Conservation (phyloP, 441 rosid genomes). For the Cnidoscolus chayamansa region DNA sequence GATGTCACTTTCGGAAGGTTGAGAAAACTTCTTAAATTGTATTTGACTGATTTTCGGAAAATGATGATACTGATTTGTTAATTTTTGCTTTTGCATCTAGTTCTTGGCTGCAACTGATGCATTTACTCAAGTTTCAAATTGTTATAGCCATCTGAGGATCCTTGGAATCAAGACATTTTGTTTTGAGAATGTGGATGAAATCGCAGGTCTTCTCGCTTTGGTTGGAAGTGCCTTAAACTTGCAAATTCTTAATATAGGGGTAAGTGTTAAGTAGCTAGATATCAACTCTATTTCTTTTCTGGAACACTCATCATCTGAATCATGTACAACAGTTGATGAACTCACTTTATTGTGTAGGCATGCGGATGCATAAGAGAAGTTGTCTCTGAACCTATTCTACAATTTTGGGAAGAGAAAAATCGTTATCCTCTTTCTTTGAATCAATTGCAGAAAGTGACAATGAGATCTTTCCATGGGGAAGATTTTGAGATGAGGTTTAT, state of each 20-base stretch:
- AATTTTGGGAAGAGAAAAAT: constrained; percentile 24
- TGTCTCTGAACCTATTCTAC: constrained; percentile 3
- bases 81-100: not conserved
- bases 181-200: constrained; percentile 17
- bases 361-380: constrained; percentile 9
- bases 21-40: not conserved
- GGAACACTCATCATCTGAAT: not conserved
- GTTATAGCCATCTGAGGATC: constrained; percentile 7
- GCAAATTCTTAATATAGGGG: constrained; percentile 14
- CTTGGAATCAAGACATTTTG: constrained; percentile 18
- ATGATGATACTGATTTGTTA: not conserved
- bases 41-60: not conserved
- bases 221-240: constrained; percentile 14
- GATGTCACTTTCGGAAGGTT: constrained; percentile 23
- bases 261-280: constrained; percentile 4
- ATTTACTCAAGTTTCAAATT: constrained; percentile 13
- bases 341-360: constrained; percentile 11
- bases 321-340: not conserved
- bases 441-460: constrained; percentile 12
- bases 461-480: constrained; percentile 18
- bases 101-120: constrained; percentile 21
- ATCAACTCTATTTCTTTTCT: not conserved
- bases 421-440: constrained; percentile 1
- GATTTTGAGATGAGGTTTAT: constrained; percentile 19
- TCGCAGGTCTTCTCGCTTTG: constrained; percentile 14